These are phyloP conservation scores for Coemansia sp. DNA, from an alignment of 192 early-diverging fungal species.

Conservation along the genomic window DNA sequence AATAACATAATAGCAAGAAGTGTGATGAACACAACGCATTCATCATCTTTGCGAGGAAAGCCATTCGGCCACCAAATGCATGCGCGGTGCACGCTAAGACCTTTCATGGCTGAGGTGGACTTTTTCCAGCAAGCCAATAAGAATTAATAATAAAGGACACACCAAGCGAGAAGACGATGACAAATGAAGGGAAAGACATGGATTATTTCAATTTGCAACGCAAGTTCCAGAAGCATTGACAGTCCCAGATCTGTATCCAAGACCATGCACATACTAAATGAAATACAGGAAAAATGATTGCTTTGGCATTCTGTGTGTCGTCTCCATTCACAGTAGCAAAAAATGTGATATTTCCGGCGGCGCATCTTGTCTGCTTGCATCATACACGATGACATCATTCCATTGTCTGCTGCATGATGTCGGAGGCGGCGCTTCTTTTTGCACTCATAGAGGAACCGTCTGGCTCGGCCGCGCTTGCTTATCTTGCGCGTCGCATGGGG, in stretches of 20 bases:
- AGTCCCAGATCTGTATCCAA: too few relatives aligned
- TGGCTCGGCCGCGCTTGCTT: background rate
- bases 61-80: background rate
- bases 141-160: background rate
- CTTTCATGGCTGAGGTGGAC: background rate
- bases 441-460: background rate
- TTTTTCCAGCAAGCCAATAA: background rate
- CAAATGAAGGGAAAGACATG: too few relatives aligned
- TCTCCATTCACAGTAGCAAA: too few relatives aligned
- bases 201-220: background rate
- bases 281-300: background rate
- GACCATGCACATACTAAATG: background rate
- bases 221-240: too few relatives aligned
- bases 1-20: background rate
- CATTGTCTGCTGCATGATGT: background rate
- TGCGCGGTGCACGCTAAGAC: conserved; percentile 2
- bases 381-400: conserved; percentile 6
- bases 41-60: background rate
- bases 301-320: background rate
- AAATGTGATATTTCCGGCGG: too few relatives aligned
- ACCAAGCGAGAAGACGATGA: background rate
- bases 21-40: background rate
- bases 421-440: background rate
- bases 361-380: background rate
- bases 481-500: background rate